phyloP scores from a whole-genome alignment of 176 grass and related monocot species.

The Zoysia pacifica region DNA sequence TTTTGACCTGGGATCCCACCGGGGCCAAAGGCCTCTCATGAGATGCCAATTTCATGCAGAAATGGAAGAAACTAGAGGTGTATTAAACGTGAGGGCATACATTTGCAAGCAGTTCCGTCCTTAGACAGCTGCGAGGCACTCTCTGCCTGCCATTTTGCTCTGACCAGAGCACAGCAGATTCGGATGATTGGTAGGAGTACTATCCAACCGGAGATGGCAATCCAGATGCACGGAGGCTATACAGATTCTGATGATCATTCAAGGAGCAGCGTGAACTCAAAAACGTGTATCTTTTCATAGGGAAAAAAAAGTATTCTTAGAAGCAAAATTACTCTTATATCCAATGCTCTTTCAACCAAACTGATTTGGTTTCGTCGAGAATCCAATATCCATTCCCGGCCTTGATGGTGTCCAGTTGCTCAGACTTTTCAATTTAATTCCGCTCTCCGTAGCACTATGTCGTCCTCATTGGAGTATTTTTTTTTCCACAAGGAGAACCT shows the following conservation, averaged over 20 bases:
- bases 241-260: background rate
- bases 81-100: too few species aligned
- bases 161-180: background rate
- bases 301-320: background rate
- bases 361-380: background rate
- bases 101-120: too few species aligned
- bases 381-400: background rate
- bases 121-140: background rate
- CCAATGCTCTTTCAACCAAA: background rate
- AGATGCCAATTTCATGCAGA: too few species aligned
- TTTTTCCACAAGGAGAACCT: background rate
- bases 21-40: background rate
- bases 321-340: background rate
- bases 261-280: background rate
- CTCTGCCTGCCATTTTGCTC: background rate
- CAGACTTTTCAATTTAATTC: background rate
- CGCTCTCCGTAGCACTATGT: background rate
- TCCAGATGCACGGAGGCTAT: conserved; percentile 1
- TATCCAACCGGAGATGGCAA: background rate
- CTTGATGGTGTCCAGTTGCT: background rate
- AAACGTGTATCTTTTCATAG: background rate
- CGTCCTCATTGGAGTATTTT: background rate
- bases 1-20: conserved; percentile 1
- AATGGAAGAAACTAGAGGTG: background rate
- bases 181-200: conserved; percentile 7